Conservation (phyloP, 2,329 filamentous ascomycete species). For the Colletotrichum kahawae region DNA sequence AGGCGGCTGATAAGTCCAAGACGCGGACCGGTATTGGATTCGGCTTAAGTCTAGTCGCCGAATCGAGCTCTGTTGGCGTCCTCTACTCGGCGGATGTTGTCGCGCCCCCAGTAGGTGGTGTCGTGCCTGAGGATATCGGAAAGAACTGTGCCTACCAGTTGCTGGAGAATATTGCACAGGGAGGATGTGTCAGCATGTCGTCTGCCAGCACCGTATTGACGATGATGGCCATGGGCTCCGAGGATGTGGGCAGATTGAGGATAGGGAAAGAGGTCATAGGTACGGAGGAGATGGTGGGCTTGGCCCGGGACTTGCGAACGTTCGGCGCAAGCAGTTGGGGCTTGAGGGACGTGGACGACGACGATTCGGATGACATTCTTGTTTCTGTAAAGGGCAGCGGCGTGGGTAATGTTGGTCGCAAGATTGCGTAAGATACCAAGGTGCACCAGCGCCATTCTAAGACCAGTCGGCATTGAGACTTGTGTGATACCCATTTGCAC, state of each 20-base stretch:
- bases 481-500: neutral
- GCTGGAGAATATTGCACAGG: constrained; percentile 79
- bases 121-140: constrained; percentile 89
- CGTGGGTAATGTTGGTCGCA: constrained; percentile 93
- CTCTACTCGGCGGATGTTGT: constrained; percentile 87
- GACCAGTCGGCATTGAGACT: neutral
- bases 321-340: constrained; percentile 95
- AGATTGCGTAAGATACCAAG: constrained; percentile 64
- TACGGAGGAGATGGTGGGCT: constrained; percentile 77
- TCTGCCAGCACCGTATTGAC: constrained; percentile 79
- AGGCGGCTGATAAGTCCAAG: constrained; percentile 62
- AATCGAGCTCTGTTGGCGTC: constrained; percentile 81
- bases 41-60: constrained; percentile 87
- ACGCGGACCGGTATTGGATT: constrained; percentile 86
- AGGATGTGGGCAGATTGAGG: constrained; percentile 88
- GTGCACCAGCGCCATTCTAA: constrained; percentile 19
- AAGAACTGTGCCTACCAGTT: constrained; percentile 88
- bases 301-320: constrained; percentile 84
- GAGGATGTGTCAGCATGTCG: constrained; percentile 78
- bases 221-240: constrained; percentile 97
- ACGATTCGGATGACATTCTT: constrained; percentile 75
- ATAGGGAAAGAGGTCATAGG: constrained; percentile 83
- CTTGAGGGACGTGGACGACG: constrained; percentile 73
- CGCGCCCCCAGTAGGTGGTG: constrained; percentile 77
- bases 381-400: constrained; percentile 92